phyloP scores from a whole-genome alignment of 345 rosid species.

The Gossypium longicalyx region DNA sequence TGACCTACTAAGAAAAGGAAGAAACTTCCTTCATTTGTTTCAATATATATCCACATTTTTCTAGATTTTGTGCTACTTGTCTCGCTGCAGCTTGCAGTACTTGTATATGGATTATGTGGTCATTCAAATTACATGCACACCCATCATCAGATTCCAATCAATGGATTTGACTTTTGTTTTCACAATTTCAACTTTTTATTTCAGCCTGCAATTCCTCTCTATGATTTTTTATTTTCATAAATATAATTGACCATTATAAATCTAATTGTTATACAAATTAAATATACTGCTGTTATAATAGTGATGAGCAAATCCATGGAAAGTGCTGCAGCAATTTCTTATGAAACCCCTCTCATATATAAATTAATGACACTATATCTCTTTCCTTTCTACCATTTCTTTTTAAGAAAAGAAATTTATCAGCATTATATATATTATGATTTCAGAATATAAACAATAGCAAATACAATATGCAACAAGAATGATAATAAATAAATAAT shows the following conservation, averaged over 20 bases:
- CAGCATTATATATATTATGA: background rate
- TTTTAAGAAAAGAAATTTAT: background rate
- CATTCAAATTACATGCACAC: background rate
- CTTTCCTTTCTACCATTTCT: background rate
- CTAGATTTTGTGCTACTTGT: constrained; percentile 12
- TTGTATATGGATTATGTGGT: background rate
- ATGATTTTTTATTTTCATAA: background rate
- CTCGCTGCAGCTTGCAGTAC: background rate
- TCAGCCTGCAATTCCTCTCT: background rate
- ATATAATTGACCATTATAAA: background rate
- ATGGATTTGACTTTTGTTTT: constrained; percentile 17
- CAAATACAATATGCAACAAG: background rate
- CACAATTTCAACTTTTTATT: constrained; percentile 5
- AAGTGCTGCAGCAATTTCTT: background rate
- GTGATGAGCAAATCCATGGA: background rate
- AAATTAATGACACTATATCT: background rate
- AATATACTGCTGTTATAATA: background rate
- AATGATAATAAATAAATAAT: background rate
- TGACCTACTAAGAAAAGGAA: constrained; percentile 22
- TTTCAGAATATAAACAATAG: background rate
- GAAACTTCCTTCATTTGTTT: background rate
- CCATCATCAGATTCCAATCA: background rate
- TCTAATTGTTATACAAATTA: background rate
- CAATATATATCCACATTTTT: constrained; percentile 5
- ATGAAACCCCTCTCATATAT: background rate